phyloP scores from a whole-genome alignment of 352 stramenopile genomes.

The Pythium sukuiense region DNA sequence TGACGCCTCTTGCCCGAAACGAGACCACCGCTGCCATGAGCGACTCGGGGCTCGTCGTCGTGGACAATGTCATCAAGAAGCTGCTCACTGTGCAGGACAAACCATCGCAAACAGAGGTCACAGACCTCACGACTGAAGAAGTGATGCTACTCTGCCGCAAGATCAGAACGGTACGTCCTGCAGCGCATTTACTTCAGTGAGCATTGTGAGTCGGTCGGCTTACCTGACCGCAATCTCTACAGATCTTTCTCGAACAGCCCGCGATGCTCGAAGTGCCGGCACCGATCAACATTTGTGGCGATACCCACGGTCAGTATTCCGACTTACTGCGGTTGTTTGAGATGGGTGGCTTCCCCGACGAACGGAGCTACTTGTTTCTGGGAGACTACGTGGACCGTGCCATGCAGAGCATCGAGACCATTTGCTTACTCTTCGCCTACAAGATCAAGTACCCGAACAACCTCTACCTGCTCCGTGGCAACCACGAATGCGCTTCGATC shows the following conservation, averaged over 20 bases:
- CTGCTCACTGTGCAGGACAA: constrained; percentile 77
- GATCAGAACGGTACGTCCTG: constrained; percentile 53
- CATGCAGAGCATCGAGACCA: constrained; percentile 86
- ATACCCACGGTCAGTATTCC: constrained; percentile 99
- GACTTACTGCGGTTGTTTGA: constrained; percentile 98
- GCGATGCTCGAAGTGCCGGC: constrained; percentile 94
- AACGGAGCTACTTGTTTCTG: constrained; percentile 57
- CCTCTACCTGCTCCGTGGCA: constrained; percentile 80
- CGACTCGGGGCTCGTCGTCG: constrained; percentile 51
- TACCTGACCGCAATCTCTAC: not conserved
- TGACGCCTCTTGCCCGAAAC: constrained; percentile 8
- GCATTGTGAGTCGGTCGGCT: too few relatives aligned
- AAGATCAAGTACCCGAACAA: constrained; percentile 90
- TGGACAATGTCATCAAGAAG: constrained; percentile 77
- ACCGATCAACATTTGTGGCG: constrained; percentile 96
- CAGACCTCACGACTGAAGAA: constrained; percentile 76
- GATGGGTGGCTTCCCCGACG: constrained; percentile 89
- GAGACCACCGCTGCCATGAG: constrained; percentile 32
- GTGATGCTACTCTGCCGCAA: constrained; percentile 78
- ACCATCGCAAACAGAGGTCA: constrained; percentile 73
- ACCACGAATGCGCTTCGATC: constrained; percentile 82
- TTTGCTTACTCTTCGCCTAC: constrained; percentile 80
- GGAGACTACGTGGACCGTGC: constrained; percentile 90
- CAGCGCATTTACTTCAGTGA: not conserved
- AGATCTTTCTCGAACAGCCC: constrained; percentile 91